Evolutionary conservation across 139 green algal species (phyloP).

Genomic region (Coelastrella sp.): DNA sequence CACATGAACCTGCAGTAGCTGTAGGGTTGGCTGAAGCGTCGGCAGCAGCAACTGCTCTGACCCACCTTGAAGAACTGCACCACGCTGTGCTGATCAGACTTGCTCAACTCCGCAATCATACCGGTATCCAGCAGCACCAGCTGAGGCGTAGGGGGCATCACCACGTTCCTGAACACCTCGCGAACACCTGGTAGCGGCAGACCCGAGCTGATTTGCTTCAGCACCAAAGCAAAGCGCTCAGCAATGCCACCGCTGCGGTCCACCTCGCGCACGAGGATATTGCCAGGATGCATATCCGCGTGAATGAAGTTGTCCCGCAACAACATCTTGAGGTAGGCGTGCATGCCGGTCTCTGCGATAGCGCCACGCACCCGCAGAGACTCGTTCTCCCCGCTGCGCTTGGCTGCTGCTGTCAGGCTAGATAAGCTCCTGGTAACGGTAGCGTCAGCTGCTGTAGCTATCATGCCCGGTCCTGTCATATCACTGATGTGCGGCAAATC

Average conservation of each 20-base stretch:
- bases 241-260: slow-evolving; percentile 44
- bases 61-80: slow-evolving; percentile 76
- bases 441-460: neutral
- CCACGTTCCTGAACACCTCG: slow-evolving; percentile 39
- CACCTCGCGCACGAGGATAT: slow-evolving; percentile 87
- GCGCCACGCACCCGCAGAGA: slow-evolving; percentile 33
- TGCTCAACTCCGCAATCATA: slow-evolving; percentile 83
- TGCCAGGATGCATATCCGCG: slow-evolving; percentile 90
- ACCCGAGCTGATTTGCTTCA: slow-evolving; percentile 42
- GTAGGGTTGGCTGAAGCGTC: neutral
- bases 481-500: neutral
- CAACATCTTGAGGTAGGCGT: slow-evolving; percentile 86
- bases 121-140: slow-evolving; percentile 84
- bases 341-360: slow-evolving; percentile 69
- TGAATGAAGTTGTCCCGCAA: slow-evolving; percentile 94
- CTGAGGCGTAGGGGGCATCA: slow-evolving; percentile 45
- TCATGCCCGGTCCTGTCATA: neutral
- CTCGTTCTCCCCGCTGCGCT: slow-evolving; percentile 43
- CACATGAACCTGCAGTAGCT: neutral
- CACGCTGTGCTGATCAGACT: slow-evolving; percentile 67
- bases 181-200: slow-evolving; percentile 36
- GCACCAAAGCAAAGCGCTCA: slow-evolving; percentile 40
- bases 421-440: neutral
- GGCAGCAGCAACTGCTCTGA: neutral
- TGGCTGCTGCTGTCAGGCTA: neutral